Evolutionary conservation across 768 basidiomycete species (phyloP).

Genomic region (Mycena venus): DNA sequence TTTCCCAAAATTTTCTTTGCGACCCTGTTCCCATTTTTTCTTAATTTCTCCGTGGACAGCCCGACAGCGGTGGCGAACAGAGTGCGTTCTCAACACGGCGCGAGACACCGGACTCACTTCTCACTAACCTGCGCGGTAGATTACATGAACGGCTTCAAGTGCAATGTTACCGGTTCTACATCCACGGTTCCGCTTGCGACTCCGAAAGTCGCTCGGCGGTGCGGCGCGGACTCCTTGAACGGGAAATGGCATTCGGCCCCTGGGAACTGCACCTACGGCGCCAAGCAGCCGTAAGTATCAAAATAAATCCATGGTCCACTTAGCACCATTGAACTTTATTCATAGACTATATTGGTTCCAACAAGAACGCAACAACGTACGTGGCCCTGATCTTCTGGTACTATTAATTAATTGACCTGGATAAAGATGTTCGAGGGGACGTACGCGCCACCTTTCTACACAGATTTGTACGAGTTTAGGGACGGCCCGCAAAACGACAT

Average conservation of each 20-base stretch:
- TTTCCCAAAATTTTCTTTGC: neutral
- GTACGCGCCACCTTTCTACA: constrained; percentile 75
- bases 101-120: neutral
- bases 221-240: constrained; percentile 69
- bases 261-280: constrained; percentile 80
- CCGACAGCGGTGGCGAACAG: constrained; percentile 72
- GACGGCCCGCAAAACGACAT: constrained; percentile 84
- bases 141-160: constrained; percentile 84
- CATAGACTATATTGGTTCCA: constrained; percentile 73
- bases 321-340: neutral
- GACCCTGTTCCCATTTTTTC: neutral
- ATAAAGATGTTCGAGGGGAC: constrained; percentile 75
- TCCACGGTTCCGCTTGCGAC: constrained; percentile 66
- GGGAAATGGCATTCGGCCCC: constrained; percentile 57
- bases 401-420: neutral
- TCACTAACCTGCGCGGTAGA: constrained; percentile 47
- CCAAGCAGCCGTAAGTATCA: constrained; percentile 60
- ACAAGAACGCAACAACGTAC: constrained; percentile 70
- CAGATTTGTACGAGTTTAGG: constrained; percentile 75
- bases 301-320: neutral
- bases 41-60: constrained; percentile 30
- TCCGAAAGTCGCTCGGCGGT: constrained; percentile 73
- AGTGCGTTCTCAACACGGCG: constrained; percentile 53
- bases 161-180: constrained; percentile 68
- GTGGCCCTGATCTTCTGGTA: neutral